phyloP scores from a whole-genome alignment of 1,284 basidiomycete genomes.

The Ceratobasidium sp. region DNA sequence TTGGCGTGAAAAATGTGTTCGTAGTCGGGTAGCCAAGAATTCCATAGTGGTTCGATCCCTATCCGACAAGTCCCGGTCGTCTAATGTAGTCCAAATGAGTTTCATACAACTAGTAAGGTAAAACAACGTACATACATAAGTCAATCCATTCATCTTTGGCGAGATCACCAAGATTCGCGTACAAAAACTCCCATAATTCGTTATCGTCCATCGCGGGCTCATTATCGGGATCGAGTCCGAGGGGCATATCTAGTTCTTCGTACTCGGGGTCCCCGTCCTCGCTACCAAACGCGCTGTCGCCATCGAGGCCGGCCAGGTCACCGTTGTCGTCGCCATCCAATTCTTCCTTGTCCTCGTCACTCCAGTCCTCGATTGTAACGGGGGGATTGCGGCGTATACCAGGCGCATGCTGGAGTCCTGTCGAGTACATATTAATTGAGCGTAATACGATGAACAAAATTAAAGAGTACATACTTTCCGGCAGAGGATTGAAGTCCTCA shows the following conservation, averaged over 20 bases:
- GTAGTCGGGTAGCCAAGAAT: background rate
- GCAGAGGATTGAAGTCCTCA: too few relatives aligned
- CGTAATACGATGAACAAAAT: too few relatives aligned
- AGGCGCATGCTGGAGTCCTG: background rate
- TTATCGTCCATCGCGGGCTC: background rate
- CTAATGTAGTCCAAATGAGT: background rate
- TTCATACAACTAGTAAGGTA: background rate
- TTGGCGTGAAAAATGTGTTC: slow-evolving; percentile 14
- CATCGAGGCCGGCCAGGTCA: too few relatives aligned
- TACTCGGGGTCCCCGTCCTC: background rate
- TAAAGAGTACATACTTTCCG: too few relatives aligned
- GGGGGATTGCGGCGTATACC: background rate
- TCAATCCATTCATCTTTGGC: slow-evolving; percentile 19
- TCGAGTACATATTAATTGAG: background rate
- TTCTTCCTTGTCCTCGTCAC: too few relatives aligned
- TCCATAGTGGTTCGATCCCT: background rate
- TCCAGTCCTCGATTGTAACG: slow-evolving; percentile 10
- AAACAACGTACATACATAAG: background rate
- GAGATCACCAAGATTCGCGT: background rate
- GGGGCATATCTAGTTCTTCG: background rate
- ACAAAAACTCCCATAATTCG: background rate
- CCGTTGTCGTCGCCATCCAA: too few relatives aligned
- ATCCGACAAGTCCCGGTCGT: background rate
- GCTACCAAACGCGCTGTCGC: background rate
- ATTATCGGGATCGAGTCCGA: background rate